phyloP scores from a whole-genome alignment of 78 protist genomes.

The Cavenderia fasciculata region DNA sequence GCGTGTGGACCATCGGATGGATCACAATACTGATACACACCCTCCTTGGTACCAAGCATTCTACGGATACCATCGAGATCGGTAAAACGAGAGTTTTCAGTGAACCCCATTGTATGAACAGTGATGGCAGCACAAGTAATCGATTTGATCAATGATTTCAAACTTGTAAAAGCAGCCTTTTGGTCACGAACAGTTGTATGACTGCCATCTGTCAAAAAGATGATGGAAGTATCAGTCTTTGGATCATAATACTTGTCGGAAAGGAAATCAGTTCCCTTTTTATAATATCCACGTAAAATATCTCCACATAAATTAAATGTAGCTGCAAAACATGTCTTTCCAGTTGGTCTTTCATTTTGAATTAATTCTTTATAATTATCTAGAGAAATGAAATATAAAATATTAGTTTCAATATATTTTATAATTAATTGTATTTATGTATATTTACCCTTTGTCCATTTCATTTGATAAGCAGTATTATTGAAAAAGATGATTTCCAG shows the following conservation, averaged over 20 bases:
- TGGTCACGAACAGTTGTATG: constrained; percentile 71
- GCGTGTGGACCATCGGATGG: constrained; percentile 59
- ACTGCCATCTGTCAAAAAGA: constrained; percentile 55
- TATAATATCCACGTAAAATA: constrained; percentile 22
- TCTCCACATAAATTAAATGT: constrained; percentile 19
- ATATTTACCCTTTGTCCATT: constrained; percentile 14
- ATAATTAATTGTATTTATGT: not conserved
- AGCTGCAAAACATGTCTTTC: constrained; percentile 66
- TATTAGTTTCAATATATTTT: too few relatives aligned
- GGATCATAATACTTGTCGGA: constrained; percentile 26
- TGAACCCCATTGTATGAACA: constrained; percentile 73
- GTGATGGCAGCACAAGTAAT: not conserved
- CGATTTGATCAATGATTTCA: not conserved
- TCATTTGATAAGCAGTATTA: constrained; percentile 15
- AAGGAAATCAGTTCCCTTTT: not conserved
- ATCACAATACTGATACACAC: constrained; percentile 66
- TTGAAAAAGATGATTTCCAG: constrained; percentile 54
- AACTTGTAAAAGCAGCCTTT: not conserved
- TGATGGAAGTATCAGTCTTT: constrained; percentile 35
- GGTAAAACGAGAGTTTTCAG: constrained; percentile 43
- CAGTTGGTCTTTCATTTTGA: constrained; percentile 30
- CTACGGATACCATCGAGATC: constrained; percentile 74
- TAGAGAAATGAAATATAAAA: too few relatives aligned
- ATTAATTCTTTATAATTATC: constrained; percentile 50
- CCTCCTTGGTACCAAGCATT: constrained; percentile 30